Conservation (phyloP, 1,139 yeast genomes). For the Debaryomyces udenii region DNA sequence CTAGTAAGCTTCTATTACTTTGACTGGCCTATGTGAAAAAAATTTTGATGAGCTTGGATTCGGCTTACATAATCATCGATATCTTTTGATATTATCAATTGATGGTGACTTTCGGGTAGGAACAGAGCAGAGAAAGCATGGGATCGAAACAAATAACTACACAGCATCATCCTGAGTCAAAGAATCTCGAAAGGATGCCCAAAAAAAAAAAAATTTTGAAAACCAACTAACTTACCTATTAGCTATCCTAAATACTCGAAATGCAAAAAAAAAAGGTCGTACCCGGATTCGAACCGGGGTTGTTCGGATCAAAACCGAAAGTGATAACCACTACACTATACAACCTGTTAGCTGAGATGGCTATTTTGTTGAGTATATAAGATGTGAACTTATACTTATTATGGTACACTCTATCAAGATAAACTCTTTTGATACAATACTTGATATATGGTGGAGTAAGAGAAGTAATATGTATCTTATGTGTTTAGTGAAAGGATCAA, state of each 20-base stretch:
- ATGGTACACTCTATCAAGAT: too few species aligned
- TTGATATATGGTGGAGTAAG: too few species aligned
- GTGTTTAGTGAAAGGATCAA: too few species aligned
- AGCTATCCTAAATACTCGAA: neutral
- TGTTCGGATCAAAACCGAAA: conserved; percentile 67
- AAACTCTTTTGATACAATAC: too few species aligned
- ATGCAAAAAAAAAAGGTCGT: conserved; percentile 61
- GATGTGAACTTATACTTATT: too few species aligned
- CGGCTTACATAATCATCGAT: conserved; percentile 6
- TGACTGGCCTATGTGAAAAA: conserved; percentile 7
- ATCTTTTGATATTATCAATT: too few species aligned
- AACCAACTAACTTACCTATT: neutral
- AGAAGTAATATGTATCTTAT: too few species aligned
- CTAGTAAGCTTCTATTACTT: neutral
- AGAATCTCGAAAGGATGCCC: neutral
- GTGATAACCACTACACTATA: conserved; percentile 52
- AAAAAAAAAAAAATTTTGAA: neutral
- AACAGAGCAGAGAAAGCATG: too few species aligned
- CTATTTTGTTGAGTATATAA: too few species aligned
- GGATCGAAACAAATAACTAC: too few species aligned
- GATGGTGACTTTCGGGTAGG: too few species aligned
- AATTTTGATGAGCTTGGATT: conserved; percentile 10
- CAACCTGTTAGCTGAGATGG: conserved; percentile 23
- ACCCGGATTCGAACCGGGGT: conserved; percentile 98
- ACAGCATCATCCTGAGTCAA: too few species aligned